These are phyloP conservation scores for Starmera pachycereana DNA, from an alignment of 805 yeast genomes.

Conservation along the genomic window DNA sequence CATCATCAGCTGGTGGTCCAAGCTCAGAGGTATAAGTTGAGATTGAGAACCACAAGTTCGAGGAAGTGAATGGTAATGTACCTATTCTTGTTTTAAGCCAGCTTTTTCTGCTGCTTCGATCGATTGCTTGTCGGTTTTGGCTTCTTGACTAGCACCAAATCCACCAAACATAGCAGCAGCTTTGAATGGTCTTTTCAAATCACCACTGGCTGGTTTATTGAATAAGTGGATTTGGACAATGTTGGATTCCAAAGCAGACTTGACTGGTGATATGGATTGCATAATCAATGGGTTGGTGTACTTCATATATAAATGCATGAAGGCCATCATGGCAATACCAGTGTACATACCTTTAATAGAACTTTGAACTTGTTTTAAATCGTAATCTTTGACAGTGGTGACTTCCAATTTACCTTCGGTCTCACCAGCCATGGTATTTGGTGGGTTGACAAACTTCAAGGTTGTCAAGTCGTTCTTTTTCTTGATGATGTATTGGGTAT, in stretches of 20 bases:
- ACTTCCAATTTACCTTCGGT: slow-evolving; percentile 65
- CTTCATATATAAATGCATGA: slow-evolving; percentile 96
- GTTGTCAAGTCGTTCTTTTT: slow-evolving; percentile 86
- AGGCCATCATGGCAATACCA: slow-evolving; percentile 91
- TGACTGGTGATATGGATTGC: slow-evolving; percentile 87
- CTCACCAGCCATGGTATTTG: slow-evolving; percentile 70
- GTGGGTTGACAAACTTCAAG: slow-evolving; percentile 81
- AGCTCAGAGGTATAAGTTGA: no score
- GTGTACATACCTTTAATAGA: slow-evolving; percentile 79
- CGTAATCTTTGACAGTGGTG: slow-evolving; percentile 92
- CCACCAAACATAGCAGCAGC: slow-evolving; percentile 71
- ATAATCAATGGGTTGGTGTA: slow-evolving; percentile 94
- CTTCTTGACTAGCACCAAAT: slow-evolving; percentile 30
- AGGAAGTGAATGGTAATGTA: not conserved
- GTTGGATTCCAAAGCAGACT: slow-evolving; percentile 82
- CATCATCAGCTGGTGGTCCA: no score
- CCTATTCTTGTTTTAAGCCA: slow-evolving; percentile 76
- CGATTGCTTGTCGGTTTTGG: slow-evolving; percentile 79
- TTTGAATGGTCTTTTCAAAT: slow-evolving; percentile 94
- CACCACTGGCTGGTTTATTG: slow-evolving; percentile 76
- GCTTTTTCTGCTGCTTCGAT: slow-evolving; percentile 76
- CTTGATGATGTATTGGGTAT: slow-evolving; percentile 48
- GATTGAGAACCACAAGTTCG: not conserved
- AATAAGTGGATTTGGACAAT: slow-evolving; percentile 85
- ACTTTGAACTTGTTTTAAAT: slow-evolving; percentile 71